Percentiles rank a stretch among this genome's conserved stretches.
Evolutionary conservation across 1,139 yeast species (phyloP).

Genomic region (Pichia inconspicua): DNA sequence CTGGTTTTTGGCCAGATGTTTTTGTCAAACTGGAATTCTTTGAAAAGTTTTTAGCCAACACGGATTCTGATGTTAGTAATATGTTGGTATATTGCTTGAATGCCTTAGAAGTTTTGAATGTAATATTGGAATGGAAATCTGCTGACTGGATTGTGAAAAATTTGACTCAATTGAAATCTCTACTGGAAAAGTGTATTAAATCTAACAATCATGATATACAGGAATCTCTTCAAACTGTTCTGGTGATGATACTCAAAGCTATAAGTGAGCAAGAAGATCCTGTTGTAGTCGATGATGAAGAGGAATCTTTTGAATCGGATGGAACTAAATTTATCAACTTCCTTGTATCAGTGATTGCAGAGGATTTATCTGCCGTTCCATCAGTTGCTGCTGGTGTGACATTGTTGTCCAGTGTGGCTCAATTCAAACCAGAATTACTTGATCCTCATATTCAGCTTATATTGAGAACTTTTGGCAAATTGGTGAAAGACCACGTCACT

Average conservation of each 20-base stretch:
- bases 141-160: slow-evolving; percentile 72
- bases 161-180: slow-evolving; percentile 55
- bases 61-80: slow-evolving; percentile 60
- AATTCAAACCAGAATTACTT: slow-evolving; percentile 62
- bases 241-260: slow-evolving; percentile 58
- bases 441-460: slow-evolving; percentile 69
- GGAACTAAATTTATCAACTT: slow-evolving; percentile 49
- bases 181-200: slow-evolving; percentile 75
- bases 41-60: slow-evolving; percentile 74
- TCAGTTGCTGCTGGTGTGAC: slow-evolving; percentile 89
- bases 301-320: slow-evolving; percentile 45
- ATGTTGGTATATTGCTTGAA: slow-evolving; percentile 73
- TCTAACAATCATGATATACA: slow-evolving; percentile 82
- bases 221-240: slow-evolving; percentile 69
- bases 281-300: not conserved
- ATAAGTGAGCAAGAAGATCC: slow-evolving; percentile 39
- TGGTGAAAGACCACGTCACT: slow-evolving; percentile 82
- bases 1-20: slow-evolving; percentile 79
- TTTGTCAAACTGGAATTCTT: slow-evolving; percentile 76
- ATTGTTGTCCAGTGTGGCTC: slow-evolving; percentile 74
- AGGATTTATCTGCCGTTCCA: slow-evolving; percentile 75
- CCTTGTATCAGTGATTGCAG: slow-evolving; percentile 64
- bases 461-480: slow-evolving; percentile 80
- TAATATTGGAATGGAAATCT: slow-evolving; percentile 71
- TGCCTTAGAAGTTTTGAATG: slow-evolving; percentile 85